phyloP scores from a whole-genome alignment of 192 early-diverging fungal species.

The Podila verticillata region DNA sequence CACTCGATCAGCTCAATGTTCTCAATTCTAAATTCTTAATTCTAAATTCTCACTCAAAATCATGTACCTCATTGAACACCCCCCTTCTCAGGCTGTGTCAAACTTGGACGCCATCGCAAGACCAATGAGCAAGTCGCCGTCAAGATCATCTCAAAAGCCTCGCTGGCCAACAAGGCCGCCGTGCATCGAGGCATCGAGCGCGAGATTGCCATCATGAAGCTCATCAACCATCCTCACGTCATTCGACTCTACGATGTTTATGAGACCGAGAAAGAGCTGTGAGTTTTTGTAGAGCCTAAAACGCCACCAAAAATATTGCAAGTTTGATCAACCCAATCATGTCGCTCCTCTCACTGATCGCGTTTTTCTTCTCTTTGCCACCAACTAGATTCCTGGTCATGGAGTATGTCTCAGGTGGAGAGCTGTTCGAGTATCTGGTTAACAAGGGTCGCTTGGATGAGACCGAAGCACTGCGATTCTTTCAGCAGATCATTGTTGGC shows the following conservation, averaged over 20 bases:
- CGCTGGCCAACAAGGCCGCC: conserved; percentile 53
- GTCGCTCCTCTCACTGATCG: neutral
- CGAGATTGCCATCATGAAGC: conserved; percentile 66
- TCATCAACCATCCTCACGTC: conserved; percentile 64
- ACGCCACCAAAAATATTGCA: neutral
- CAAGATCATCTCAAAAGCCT: conserved; percentile 64
- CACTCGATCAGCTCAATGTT: too few relatives aligned
- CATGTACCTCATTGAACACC: too few relatives aligned
- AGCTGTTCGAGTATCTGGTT: conserved; percentile 79
- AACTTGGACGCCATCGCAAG: conserved; percentile 60
- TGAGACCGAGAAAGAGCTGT: conserved; percentile 54
- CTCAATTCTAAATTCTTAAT: too few relatives aligned
- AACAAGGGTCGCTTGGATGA: conserved; percentile 55
- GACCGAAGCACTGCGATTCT: conserved; percentile 61
- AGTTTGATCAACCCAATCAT: neutral
- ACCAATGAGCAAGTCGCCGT: conserved; percentile 66
- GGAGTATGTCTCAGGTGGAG: conserved; percentile 78
- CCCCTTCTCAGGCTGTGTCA: conserved; percentile 54
- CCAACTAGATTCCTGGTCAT: conserved; percentile 61
- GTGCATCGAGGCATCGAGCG: conserved; percentile 61
- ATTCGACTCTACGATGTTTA: conserved; percentile 62
- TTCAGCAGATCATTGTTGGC: conserved; percentile 63
- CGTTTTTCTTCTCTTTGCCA: neutral
- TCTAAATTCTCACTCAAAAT: too few relatives aligned
- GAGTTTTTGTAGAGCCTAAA: neutral